Base-by-base conservation (phyloP, 2,329 filamentous ascomycete species). In the Ceratocystiopsis sp. region DNA sequence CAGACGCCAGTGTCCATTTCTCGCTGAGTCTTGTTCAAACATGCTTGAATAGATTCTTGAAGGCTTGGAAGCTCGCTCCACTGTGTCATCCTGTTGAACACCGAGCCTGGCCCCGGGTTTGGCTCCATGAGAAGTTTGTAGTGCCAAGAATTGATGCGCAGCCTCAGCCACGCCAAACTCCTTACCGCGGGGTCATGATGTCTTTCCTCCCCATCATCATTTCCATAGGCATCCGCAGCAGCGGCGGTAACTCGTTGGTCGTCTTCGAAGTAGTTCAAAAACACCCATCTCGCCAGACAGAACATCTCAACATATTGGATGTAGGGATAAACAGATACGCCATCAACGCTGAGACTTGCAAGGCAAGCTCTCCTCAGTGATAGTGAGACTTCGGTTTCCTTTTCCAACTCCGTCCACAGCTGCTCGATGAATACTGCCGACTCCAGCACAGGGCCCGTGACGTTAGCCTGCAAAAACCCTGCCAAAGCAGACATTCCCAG, bases 261-360 rank as follows among this genome's bases (percentile, higher is more conserved):
- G 25, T 29, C 25, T 7, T 29, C 25, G 9, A 42, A 8, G 12
- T 35, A 32, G 1, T 15, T 15, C 2, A 37, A 11, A 14, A 52
- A 47, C 2, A 48, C 38, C 49, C 50, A 64, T 21, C 65, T 61
- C 3, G 87, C 84, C 8, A 95, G 65, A 49, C 77, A 79, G 48
- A 96, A 82, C 1, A 96, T 69, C 56, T 95, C 85, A 14, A 94
- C 68, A 50, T 82, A 73, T 1, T 87, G 85, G 17, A 86, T 86
- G 45, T 93, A 70, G 40, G 79, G 75, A 59, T 96, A 98, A 0
- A 83, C 80, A 0, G 83, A 80, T 38, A 93, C 80, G 12, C 91
- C 91, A 57, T 98, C 91, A 1, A 85, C 69, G 19, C 79, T 75
- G 10, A 96, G 67, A 15, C 73, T 73, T 3, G 62, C 61, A n/a